Evolutionary conservation across 768 basidiomycete species (phyloP).

Genomic region (Obba rivulosa): DNA sequence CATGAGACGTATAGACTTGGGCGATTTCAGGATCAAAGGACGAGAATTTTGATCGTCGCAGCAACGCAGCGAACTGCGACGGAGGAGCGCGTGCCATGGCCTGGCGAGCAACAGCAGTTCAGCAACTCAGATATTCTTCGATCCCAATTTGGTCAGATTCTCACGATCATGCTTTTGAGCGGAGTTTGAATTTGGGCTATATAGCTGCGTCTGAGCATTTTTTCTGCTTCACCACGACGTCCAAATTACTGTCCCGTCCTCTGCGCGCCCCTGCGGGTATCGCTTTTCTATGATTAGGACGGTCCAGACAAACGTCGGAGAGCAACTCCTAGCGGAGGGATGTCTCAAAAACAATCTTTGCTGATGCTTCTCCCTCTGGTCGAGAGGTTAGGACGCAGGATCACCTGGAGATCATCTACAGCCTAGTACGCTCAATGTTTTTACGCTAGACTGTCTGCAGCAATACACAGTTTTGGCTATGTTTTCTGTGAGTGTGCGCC

Average conservation of each 20-base stretch:
- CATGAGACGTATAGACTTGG: conserved; percentile 71
- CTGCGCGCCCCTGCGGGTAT: conserved; percentile 33
- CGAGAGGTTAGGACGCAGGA: conserved; percentile 88
- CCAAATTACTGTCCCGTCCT: conserved; percentile 77
- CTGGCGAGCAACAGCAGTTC: not conserved
- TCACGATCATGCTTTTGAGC: not conserved
- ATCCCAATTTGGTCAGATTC: not conserved
- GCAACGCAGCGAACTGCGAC: conserved; percentile 70
- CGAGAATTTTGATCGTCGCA: conserved; percentile 80
- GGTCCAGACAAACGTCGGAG: conserved; percentile 92
- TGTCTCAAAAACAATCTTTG: conserved; percentile 90
- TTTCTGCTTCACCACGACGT: conserved; percentile 48
- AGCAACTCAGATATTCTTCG: conserved; percentile 1
- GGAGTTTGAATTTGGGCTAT: conserved; percentile 1
- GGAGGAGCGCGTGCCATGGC: conserved; percentile 31
- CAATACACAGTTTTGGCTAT: conserved; percentile 10
- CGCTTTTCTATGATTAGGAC: conserved; percentile 50
- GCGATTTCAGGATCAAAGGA: conserved; percentile 70
- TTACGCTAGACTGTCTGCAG: not conserved
- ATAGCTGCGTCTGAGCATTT: conserved; percentile 9
- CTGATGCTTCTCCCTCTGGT: conserved; percentile 89
- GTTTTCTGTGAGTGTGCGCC: not conserved
- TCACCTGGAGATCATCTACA: conserved; percentile 84
- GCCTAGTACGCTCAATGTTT: conserved; percentile 10
- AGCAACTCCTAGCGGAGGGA: conserved; percentile 32